Conservation (phyloP, 768 basidiomycete genomes). For the Lactarius vividus region DNA sequence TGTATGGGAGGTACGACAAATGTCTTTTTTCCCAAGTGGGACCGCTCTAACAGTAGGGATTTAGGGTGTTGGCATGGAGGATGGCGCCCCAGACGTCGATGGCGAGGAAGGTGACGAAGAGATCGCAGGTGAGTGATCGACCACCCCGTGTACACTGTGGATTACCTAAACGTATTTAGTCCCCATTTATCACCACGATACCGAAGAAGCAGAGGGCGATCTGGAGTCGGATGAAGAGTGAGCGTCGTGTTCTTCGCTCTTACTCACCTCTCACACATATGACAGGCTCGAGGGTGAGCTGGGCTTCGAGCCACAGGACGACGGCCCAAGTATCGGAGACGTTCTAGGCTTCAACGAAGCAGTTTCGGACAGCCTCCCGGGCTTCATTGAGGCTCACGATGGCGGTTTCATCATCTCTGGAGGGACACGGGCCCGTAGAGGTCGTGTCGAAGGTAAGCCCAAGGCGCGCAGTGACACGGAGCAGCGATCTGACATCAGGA, state of each 20-base stretch:
- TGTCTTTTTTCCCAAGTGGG: neutral
- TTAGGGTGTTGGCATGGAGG: slow-evolving; percentile 38
- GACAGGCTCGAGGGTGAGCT: slow-evolving; percentile 36
- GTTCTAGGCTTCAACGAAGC: slow-evolving; percentile 27
- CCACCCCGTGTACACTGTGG: neutral
- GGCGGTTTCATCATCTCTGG: slow-evolving; percentile 26
- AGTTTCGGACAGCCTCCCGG: slow-evolving; percentile 27
- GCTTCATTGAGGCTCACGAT: slow-evolving; percentile 27
- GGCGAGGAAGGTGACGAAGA: slow-evolving; percentile 47
- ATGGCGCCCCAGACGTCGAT: slow-evolving; percentile 37
- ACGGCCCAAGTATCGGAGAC: slow-evolving; percentile 26
- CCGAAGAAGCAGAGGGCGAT: slow-evolving; percentile 60
- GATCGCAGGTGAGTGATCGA: slow-evolving; percentile 46
- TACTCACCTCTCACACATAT: slow-evolving; percentile 9
- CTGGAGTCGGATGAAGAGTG: slow-evolving; percentile 66
- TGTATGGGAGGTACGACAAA: slow-evolving; percentile 39
- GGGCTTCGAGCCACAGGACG: slow-evolving; percentile 34
- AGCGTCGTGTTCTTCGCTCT: slow-evolving; percentile 22
- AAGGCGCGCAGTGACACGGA: neutral
- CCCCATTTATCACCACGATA: slow-evolving; percentile 47
- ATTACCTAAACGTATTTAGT: slow-evolving; percentile 10
- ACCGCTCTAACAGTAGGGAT: neutral
- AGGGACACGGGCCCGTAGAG: slow-evolving; percentile 22
- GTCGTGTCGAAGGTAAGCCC: slow-evolving; percentile 25
- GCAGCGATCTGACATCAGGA: neutral